Evolutionary conservation across 306 rosid species (phyloP).

Genomic region (Sophora flavescens): DNA sequence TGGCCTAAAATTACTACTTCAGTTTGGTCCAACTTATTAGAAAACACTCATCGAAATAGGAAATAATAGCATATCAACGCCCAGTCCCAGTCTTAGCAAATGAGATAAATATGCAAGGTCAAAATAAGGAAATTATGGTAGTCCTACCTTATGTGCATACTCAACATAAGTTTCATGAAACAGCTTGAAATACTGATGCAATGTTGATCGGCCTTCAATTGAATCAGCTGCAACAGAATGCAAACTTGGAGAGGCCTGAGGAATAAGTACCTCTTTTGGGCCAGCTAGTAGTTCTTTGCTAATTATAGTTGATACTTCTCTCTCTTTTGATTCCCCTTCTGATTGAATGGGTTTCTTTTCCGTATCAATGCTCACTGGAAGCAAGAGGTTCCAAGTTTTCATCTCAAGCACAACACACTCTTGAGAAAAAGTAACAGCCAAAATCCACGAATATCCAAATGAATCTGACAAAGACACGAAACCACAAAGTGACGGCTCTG

Average conservation of each 20-base stretch:
- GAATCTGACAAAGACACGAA: conserved; percentile 92
- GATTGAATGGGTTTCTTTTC: conserved; percentile 52
- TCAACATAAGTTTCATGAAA: conserved; percentile 96
- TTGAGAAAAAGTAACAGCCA: conserved; percentile 71
- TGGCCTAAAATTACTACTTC: conserved; percentile 29
- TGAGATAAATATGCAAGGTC: conserved; percentile 3
- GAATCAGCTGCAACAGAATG: conserved; percentile 91
- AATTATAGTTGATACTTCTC: conserved; percentile 64
- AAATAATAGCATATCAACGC: conserved; percentile 33
- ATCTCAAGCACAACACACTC: conserved; percentile 89
- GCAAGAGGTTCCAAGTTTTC: conserved; percentile 83
- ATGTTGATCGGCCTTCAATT: conserved; percentile 87
- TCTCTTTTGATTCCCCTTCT: conserved; percentile 61
- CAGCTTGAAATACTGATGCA: conserved; percentile 93
- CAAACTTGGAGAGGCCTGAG: conserved; percentile 75
- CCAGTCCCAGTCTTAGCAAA: neutral
- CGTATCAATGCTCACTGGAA: conserved; percentile 66
- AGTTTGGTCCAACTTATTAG: conserved; percentile 32
- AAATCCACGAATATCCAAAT: conserved; percentile 96
- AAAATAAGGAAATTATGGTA: conserved; percentile 14
- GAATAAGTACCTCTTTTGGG: conserved; percentile 83
- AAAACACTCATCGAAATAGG: conserved; percentile 2
- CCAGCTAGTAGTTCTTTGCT: conserved; percentile 91
- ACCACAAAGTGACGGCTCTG: conserved; percentile 72
- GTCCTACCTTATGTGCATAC: conserved; percentile 89